These are phyloP conservation scores for Pseudomicrostroma phylloplanum DNA, from an alignment of 1,284 basidiomycete genomes.

Conservation along the genomic window DNA sequence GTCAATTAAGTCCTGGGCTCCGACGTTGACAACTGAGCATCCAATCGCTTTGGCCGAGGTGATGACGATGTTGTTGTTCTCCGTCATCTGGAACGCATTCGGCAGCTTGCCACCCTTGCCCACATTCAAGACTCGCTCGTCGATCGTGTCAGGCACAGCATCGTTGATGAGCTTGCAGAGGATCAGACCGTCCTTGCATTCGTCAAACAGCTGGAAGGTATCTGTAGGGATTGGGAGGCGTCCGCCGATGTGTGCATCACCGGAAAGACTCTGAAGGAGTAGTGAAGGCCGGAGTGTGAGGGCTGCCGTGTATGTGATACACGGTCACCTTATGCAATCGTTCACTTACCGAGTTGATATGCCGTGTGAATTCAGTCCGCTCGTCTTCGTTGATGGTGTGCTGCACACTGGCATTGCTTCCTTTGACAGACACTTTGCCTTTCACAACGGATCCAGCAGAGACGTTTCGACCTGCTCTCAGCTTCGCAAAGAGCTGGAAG, in stretches of 20 bases:
- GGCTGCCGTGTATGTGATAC: not conserved
- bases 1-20: conserved; percentile 83
- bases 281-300: not conserved
- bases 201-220: conserved; percentile 98
- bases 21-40: conserved; percentile 97
- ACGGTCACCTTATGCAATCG: conserved; percentile 12
- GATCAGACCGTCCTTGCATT: conserved; percentile 87
- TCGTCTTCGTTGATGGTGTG: conserved; percentile 99
- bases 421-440: conserved; percentile 89
- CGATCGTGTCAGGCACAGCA: conserved; percentile 97
- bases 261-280: conserved; percentile 63
- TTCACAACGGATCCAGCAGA: conserved; percentile 54
- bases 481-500: conserved; percentile 67
- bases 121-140: conserved; percentile 86
- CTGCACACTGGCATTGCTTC: conserved; percentile 88
- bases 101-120: conserved; percentile 53
- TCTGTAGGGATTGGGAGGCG: conserved; percentile 90
- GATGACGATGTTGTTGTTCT: conserved; percentile 99
- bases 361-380: conserved; percentile 87
- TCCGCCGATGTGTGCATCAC: conserved; percentile 74
- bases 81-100: conserved; percentile 97
- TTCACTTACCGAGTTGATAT: conserved; percentile 76
- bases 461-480: conserved; percentile 56
- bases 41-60: conserved; percentile 96
- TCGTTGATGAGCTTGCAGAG: conserved; percentile 99